A percentile compares a stretch with the other conserved stretches of the same genome.
Conservation (phyloP, 164 flowering plant species). For the Magnolia sinica region DNA sequence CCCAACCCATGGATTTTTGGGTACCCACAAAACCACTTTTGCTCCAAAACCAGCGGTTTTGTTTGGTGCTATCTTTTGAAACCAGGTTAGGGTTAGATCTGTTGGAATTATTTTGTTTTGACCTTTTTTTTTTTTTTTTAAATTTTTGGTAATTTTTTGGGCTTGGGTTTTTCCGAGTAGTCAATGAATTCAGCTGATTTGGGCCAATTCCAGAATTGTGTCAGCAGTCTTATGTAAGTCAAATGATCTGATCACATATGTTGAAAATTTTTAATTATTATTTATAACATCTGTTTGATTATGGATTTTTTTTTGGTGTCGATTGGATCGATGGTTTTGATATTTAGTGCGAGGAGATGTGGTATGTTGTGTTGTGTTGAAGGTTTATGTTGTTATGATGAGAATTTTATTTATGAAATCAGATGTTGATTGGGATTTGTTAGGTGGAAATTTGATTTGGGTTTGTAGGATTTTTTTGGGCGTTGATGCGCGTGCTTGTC, state of each 20-base stretch:
- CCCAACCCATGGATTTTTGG: background rate
- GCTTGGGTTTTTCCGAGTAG: background rate
- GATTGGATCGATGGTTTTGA: background rate
- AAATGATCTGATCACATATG: background rate
- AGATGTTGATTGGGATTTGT: background rate
- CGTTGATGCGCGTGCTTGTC: background rate
- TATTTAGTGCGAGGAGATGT: background rate
- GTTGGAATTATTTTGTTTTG: background rate
- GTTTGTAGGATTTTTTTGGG: background rate
- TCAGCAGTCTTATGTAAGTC: background rate
- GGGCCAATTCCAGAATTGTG: background rate
- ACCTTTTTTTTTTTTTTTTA: background rate
- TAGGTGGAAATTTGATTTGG: background rate
- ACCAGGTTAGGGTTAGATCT: background rate
- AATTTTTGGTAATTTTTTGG: background rate
- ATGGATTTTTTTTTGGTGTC: background rate
- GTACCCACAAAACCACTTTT: background rate
- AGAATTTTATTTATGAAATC: background rate
- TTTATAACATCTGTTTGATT: background rate
- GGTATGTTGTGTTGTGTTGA: background rate
- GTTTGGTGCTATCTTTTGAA: background rate
- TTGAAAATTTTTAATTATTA: background rate
- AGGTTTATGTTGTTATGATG: background rate
- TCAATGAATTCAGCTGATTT: constrained; percentile 1
- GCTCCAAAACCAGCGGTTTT: constrained; percentile 5